These are phyloP conservation scores for Termitomyces sp. DNA, from an alignment of 768 basidiomycete species.

Conservation along the genomic window DNA sequence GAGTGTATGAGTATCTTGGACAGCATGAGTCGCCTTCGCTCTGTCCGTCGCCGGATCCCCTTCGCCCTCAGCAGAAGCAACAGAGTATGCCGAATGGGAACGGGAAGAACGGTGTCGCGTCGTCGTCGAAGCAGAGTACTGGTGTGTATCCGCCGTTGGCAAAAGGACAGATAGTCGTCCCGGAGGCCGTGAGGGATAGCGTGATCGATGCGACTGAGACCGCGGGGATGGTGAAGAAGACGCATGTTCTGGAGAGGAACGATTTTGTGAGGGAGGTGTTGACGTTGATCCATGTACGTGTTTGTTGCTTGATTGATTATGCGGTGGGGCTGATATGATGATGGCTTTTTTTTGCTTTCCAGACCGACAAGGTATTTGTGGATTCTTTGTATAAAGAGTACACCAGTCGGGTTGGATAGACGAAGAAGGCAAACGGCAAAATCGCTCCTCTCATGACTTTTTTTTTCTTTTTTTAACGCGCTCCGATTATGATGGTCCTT, in stretches of 20 bases:
- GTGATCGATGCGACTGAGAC: slow-evolving; percentile 21
- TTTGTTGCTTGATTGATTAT: slow-evolving; percentile 5
- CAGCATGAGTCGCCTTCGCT: slow-evolving; percentile 16
- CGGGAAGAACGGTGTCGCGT: not conserved
- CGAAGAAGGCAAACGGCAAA: not conserved
- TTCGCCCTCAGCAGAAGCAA: not conserved
- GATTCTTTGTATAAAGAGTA: slow-evolving; percentile 58
- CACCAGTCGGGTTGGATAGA: slow-evolving; percentile 17
- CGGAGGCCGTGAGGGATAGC: slow-evolving; percentile 24
- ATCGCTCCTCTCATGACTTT: not conserved
- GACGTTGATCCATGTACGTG: slow-evolving; percentile 54
- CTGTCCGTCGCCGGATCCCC: slow-evolving; percentile 4
- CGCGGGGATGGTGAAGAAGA: slow-evolving; percentile 14
- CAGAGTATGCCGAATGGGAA: not conserved
- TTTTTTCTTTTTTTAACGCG: not conserved
- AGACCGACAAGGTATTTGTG: slow-evolving; percentile 67
- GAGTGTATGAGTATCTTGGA: not conserved
- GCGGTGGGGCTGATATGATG: not conserved
- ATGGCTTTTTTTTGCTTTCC: not conserved
- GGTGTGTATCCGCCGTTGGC: slow-evolving; percentile 2
- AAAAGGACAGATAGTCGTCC: slow-evolving; percentile 10
- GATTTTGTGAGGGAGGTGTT: slow-evolving; percentile 58
- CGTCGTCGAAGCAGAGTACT: not conserved
- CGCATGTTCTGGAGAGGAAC: slow-evolving; percentile 37
- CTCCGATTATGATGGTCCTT: not conserved